Evolutionary conservation across 345 rosid species (phyloP), one percentile per base, ranked within the genome.

Genomic region (Nasturtium officinale): DNA sequence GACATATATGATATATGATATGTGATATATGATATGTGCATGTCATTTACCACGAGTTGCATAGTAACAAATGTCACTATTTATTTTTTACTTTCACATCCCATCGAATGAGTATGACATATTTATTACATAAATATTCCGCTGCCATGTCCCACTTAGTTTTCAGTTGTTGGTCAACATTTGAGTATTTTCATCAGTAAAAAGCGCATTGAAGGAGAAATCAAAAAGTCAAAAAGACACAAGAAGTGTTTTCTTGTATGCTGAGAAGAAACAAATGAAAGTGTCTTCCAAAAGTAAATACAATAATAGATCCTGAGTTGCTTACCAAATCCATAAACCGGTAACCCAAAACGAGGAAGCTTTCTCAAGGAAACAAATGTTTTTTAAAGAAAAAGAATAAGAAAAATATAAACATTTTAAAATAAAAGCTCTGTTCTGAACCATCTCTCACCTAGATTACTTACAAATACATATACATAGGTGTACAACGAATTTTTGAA

Each of bases 301-400:
- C 25, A 9, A 53, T 16, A 20, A 20, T 20, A 62, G 11, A 61
- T 62, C 13, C 53, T 33, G 63, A 54, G 71, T 40, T 56, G 64
- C 71, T 73, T 73, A 64, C 77, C 77, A 42, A 64, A 64, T 43
- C 43, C 26, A 5, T 23, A 64, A 43, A 73, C 71, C 30, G 57
- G 37, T 64, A 55, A 73, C 56, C 77, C 71, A 73, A 21, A 63
- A 42, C 21, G 18, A 54, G 71, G 25, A 73, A 3, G 33, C 21
- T 32, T 28, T 23, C 6, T 53, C n/a, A 62, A 29, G 6, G 7
- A 11, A 16, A 59, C 17, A 33, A 33, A 7, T 2, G 37, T 51
- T 1, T 6, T 21, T 21, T 15, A 23, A 23, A 20, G 9, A 0
- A 7, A 66, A 38, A 12, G 43, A 37, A 46, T 3, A 45, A 10